These are phyloP conservation scores for Halenospora varia DNA, from an alignment of 495 filamentous ascomycete species.

Conservation along the genomic window DNA sequence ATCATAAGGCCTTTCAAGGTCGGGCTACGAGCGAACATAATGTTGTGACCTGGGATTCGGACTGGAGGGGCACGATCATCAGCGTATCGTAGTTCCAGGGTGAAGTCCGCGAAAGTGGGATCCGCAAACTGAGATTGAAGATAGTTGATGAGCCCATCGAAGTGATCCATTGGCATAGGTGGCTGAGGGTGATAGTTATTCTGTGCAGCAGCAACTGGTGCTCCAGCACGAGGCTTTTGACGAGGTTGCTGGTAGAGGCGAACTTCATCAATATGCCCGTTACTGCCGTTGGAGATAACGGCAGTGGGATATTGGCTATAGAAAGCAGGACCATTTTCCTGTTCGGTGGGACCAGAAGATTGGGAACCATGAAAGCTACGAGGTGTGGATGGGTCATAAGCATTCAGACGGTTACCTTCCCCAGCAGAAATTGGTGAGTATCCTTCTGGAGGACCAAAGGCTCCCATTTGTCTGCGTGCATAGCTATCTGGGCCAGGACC, in stretches of 20 bases:
- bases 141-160: constrained; percentile 36
- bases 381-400: constrained; percentile 43
- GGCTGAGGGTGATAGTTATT: constrained; percentile 12
- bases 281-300: constrained; percentile 29
- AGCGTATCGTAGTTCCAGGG: constrained; percentile 40
- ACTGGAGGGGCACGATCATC: constrained; percentile 34
- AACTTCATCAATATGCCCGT: constrained; percentile 31
- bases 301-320: constrained; percentile 26
- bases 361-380: constrained; percentile 53
- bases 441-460: constrained; percentile 33
- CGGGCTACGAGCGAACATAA: constrained; percentile 48
- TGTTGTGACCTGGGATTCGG: constrained; percentile 43
- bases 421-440: constrained; percentile 28
- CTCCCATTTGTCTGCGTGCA: constrained; percentile 29
- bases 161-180: constrained; percentile 20
- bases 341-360: constrained; percentile 36
- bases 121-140: constrained; percentile 36
- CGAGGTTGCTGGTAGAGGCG: constrained; percentile 26
- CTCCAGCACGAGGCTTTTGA: constrained; percentile 3
- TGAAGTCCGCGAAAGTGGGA: constrained; percentile 42
- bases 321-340: constrained; percentile 29
- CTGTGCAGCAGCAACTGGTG: constrained; percentile 1
- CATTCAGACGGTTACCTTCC: constrained; percentile 1
- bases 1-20: constrained; percentile 35
- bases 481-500: constrained; percentile 32